Conservation (phyloP, 805 yeast species). For the Yarrowia bubula region DNA sequence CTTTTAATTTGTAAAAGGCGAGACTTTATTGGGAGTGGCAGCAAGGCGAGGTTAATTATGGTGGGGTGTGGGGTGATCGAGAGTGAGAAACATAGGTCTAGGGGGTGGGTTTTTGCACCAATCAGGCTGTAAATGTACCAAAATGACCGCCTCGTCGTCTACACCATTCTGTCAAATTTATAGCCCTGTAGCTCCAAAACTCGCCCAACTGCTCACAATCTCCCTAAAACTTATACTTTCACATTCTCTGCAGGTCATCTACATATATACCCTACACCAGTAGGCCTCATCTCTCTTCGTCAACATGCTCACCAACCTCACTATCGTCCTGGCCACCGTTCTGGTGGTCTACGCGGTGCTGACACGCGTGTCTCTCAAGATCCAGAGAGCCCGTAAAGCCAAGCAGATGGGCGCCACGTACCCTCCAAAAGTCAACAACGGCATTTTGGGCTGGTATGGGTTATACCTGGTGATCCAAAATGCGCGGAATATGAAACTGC, state of each 20-base stretch:
- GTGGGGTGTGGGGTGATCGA: not conserved
- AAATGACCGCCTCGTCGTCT: no score
- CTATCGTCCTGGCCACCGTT: not conserved
- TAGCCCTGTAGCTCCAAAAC: no score
- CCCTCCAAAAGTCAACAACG: not conserved
- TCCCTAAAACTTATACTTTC: not conserved
- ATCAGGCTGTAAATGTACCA: no score
- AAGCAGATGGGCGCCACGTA: not conserved
- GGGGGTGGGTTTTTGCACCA: no score
- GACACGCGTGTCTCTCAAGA: not conserved
- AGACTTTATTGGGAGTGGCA: conserved; percentile 7
- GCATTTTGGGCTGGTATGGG: conserved; percentile 18
- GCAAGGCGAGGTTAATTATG: no score
- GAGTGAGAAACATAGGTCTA: not conserved
- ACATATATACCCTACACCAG: not conserved
- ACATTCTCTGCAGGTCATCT: not conserved
- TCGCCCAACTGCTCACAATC: no score
- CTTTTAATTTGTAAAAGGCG: not conserved
- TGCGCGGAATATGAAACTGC: not conserved
- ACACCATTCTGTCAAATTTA: no score
- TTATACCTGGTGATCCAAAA: not conserved
- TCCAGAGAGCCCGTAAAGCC: conserved; percentile 15
- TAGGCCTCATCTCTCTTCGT: not conserved
- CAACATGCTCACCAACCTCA: conserved; percentile 4
- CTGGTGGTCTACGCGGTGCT: not conserved